Evolutionary conservation across 2,329 filamentous ascomycete species (phyloP).

Genomic region (Ascochyta rabiei): DNA sequence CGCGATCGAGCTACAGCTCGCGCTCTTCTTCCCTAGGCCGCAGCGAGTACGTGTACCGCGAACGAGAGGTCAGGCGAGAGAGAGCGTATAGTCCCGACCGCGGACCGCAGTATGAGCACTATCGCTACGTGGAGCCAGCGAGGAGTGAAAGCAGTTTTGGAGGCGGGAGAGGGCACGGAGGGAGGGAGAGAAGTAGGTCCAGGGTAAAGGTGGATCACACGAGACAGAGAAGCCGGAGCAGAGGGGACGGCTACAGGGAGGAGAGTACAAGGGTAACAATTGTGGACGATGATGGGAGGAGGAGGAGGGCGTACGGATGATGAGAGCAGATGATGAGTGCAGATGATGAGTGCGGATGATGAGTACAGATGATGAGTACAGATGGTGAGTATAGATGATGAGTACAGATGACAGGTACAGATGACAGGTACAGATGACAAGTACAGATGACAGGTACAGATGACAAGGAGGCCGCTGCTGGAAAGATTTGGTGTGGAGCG

Average conservation of each 20-base stretch:
- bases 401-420: too few species aligned
- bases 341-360: too few species aligned
- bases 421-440: too few species aligned
- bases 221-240: conserved; percentile 16
- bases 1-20: conserved; percentile 42
- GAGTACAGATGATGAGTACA: too few species aligned
- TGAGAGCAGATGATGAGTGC: too few species aligned
- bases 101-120: conserved; percentile 52
- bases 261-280: conserved; percentile 43
- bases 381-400: too few species aligned
- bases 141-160: conserved; percentile 37
- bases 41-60: conserved; percentile 51
- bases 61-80: conserved; percentile 53
- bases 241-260: conserved; percentile 28
- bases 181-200: conserved; percentile 34
- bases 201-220: conserved; percentile 32
- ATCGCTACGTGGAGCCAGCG: conserved; percentile 53
- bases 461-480: not conserved
- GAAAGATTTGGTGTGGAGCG: not conserved
- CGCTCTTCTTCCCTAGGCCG: conserved; percentile 37
- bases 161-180: conserved; percentile 35
- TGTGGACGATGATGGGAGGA: conserved; percentile 30
- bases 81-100: conserved; percentile 41
- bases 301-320: conserved; percentile 27
- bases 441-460: too few species aligned